Conservation (phyloP, 768 basidiomycete genomes). For the Hirschioporus abietinus region DNA sequence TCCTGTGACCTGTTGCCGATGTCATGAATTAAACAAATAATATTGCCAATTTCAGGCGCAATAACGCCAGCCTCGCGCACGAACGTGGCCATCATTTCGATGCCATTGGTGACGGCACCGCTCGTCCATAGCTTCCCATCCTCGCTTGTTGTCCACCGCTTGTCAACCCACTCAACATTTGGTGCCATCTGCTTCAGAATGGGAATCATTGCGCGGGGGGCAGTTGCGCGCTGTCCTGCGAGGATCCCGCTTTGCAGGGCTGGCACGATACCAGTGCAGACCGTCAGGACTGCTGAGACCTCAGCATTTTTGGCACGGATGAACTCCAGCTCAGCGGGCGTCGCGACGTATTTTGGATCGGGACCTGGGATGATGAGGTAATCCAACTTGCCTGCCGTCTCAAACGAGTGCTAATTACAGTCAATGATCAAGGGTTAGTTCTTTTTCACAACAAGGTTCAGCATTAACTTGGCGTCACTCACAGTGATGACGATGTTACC, state of each 20-base stretch:
- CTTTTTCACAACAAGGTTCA: not conserved
- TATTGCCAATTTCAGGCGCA: not conserved
- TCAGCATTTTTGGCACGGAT: not conserved
- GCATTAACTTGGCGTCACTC: not conserved
- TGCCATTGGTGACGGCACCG: not conserved
- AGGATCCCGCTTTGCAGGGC: not conserved
- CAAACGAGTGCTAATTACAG: not conserved
- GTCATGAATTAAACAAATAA: not conserved
- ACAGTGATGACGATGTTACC: not conserved
- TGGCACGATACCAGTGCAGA: not conserved
- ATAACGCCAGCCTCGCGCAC: not conserved
- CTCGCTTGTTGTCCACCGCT: not conserved
- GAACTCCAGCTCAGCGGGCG: not conserved
- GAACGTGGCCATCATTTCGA: slow-evolving; percentile 1
- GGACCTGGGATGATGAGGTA: slow-evolving; percentile 1
- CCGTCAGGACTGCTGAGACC: not conserved
- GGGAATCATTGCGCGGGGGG: not conserved
- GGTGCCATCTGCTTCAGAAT: not conserved
- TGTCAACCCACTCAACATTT: not conserved
- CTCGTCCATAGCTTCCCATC: not conserved
- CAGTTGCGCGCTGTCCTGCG: not conserved
- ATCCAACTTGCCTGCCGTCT: not conserved
- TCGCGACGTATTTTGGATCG: not conserved
- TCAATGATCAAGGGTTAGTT: not conserved
- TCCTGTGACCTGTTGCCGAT: not conserved